Evolutionary conservation across 352 stramenopile genomes (phyloP).

Genomic region (Aphanomyces stellatus): DNA sequence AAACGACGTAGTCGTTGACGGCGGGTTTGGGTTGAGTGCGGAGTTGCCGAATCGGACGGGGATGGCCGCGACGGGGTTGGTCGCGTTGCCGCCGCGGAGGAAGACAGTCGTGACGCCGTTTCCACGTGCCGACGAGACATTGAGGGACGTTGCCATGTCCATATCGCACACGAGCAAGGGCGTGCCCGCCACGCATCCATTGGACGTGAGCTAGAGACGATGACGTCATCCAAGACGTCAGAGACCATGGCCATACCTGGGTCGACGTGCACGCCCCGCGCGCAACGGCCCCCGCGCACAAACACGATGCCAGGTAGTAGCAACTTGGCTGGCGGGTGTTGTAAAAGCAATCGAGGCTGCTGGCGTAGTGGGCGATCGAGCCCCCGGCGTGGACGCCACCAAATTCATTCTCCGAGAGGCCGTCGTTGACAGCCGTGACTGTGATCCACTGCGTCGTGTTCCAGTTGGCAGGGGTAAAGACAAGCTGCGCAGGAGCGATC

Average conservation of each 20-base stretch:
- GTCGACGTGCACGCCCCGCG: background rate
- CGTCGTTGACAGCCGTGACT: conserved; percentile 48
- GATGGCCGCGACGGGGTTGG: background rate
- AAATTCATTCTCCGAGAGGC: conserved; percentile 47
- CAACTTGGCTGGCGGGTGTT: conserved; percentile 49
- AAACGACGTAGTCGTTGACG: background rate
- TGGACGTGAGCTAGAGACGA: background rate
- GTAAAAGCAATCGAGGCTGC: conserved; percentile 54
- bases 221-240: background rate
- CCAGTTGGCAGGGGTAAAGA: conserved; percentile 40
- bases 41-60: conserved; percentile 6
- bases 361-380: conserved; percentile 39
- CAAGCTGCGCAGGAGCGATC: conserved; percentile 24
- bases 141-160: background rate
- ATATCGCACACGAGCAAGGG: conserved; percentile 12
- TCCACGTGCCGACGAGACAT: background rate
- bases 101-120: background rate
- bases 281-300: background rate
- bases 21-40: conserved; percentile 14
- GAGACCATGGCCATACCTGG: background rate
- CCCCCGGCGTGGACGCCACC: conserved; percentile 51
- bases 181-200: background rate
- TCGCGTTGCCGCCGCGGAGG: background rate
- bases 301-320: conserved; percentile 48
- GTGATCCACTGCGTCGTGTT: conserved; percentile 36